These are phyloP conservation scores for Lentinus polychrous DNA, from an alignment of 1,284 basidiomycete species.

Conservation along the genomic window DNA sequence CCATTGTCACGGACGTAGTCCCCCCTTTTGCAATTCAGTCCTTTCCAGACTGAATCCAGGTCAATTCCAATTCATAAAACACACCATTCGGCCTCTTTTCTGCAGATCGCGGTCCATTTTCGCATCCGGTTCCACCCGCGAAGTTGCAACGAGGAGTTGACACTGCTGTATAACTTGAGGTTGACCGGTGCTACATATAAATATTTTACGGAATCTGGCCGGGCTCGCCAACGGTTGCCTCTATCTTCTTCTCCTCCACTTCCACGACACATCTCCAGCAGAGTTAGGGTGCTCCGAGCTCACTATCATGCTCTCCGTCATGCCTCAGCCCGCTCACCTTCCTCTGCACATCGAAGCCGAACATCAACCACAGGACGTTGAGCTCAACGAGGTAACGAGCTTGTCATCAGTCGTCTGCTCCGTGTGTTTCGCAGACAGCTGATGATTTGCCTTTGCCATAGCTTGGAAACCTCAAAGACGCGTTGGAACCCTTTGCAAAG, in stretches of 20 bases:
- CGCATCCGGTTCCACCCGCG: conserved; percentile 16
- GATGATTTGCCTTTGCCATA: conserved; percentile 17
- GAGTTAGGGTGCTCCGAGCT: conserved; percentile 3
- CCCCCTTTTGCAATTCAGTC: no score
- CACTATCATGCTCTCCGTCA: conserved; percentile 32
- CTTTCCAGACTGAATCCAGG: background rate
- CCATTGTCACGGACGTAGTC: no score
- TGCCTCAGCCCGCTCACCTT: conserved; percentile 27
- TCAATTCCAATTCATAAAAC: no score
- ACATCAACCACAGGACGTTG: conserved; percentile 20
- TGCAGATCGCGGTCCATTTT: conserved; percentile 1
- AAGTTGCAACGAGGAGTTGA: conserved; percentile 15
- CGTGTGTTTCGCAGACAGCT: conserved; percentile 8
- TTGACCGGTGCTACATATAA: conserved; percentile 9
- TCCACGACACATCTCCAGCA: conserved; percentile 7
- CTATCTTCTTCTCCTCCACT: conserved; percentile 14
- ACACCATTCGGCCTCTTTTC: background rate
- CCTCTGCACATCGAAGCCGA: conserved; percentile 25
- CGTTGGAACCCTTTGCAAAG: conserved; percentile 53
- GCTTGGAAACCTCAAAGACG: conserved; percentile 45
- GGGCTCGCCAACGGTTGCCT: conserved; percentile 9
- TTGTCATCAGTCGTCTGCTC: background rate
- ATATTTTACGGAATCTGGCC: conserved; percentile 7
- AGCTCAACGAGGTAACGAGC: conserved; percentile 36
- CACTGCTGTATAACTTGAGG: conserved; percentile 3